These are phyloP conservation scores for Choiromyces venosus DNA, from an alignment of 495 filamentous ascomycete genomes.

Conservation along the genomic window DNA sequence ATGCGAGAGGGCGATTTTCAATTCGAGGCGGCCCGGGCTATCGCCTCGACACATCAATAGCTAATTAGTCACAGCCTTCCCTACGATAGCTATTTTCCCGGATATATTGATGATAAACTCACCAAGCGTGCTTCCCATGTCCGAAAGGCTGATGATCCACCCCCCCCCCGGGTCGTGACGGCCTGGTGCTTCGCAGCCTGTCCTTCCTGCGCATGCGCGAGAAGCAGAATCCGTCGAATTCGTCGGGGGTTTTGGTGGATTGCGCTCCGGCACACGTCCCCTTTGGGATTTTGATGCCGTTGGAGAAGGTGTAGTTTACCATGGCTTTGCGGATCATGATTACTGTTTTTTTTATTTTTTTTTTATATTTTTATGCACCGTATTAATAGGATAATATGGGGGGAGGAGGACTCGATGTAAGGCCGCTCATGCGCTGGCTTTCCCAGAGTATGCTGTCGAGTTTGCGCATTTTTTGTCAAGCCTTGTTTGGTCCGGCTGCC, in stretches of 20 bases:
- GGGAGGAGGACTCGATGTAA: constrained; percentile 15
- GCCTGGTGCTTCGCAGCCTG: constrained; percentile 16
- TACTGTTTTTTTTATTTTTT: constrained; percentile 2
- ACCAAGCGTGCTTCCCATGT: constrained; percentile 19
- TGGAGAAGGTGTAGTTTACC: constrained; percentile 12
- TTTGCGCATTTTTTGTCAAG: constrained; percentile 28
- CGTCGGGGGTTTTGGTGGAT: constrained; percentile 14
- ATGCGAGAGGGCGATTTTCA: constrained; percentile 47
- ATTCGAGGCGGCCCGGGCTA: constrained; percentile 48
- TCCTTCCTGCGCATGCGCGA: neutral
- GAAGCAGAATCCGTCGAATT: constrained; percentile 19
- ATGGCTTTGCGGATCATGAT: constrained; percentile 20
- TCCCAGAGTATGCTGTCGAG: constrained; percentile 21
- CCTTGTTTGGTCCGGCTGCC: constrained; percentile 25
- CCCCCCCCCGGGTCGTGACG: constrained; percentile 11
- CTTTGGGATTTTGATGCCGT: constrained; percentile 18
- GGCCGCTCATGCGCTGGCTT: constrained; percentile 18
- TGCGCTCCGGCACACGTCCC: constrained; percentile 20
- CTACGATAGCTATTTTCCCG: too few species aligned
- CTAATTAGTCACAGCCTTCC: neutral
- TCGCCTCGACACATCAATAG: neutral
- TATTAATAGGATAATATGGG: neutral
- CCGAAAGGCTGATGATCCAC: constrained; percentile 24
- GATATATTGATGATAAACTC: neutral
- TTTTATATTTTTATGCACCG: too few species aligned